A percentile compares a stretch with the other conserved stretches of the same genome.
These are phyloP conservation scores for Daldinia concentrica DNA, from an alignment of 495 filamentous ascomycete species.

Conservation along the genomic window DNA sequence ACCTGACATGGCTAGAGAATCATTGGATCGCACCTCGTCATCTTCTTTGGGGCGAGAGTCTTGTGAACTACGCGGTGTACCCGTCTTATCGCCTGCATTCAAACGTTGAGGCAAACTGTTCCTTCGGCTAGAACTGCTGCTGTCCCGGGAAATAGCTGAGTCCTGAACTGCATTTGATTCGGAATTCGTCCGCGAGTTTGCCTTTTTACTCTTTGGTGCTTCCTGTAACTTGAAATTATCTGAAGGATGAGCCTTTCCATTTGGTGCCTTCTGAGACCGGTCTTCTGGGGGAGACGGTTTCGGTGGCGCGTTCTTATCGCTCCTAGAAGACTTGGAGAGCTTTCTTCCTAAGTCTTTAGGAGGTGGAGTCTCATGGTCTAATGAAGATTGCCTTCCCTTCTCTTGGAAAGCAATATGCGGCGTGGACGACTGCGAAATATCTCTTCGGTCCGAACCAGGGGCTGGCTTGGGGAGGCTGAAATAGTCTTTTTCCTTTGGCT, in stretches of 20 bases:
- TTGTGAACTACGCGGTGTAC: conserved; percentile 59
- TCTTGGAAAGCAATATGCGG: conserved; percentile 94
- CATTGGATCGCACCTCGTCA: conserved; percentile 54
- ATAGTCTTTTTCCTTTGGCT: conserved; percentile 63
- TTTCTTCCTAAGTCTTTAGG: conserved; percentile 53
- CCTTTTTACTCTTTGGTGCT: conserved; percentile 73
- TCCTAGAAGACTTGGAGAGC: conserved; percentile 55
- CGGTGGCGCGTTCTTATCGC: conserved; percentile 49
- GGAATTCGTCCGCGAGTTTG: conserved; percentile 71
- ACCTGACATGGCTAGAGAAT: conserved; percentile 47
- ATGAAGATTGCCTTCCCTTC: conserved; percentile 72
- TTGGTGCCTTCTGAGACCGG: conserved; percentile 48
- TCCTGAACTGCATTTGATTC: conserved; percentile 56
- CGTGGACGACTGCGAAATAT: conserved; percentile 63
- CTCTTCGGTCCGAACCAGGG: conserved; percentile 46
- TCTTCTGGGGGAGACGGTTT: conserved; percentile 56
- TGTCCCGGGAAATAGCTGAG: conserved; percentile 40
- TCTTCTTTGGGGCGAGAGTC: conserved; percentile 60
- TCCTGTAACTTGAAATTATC: conserved; percentile 80
- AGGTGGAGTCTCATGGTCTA: conserved; percentile 59
- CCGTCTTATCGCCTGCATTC: conserved; percentile 48
- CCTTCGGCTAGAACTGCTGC: conserved; percentile 42
- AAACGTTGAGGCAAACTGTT: conserved; percentile 49
- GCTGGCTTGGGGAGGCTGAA: conserved; percentile 52
- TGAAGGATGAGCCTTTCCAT: conserved; percentile 41